phyloP scores from a whole-genome alignment of 192 early-diverging fungal species.

The Piromyces sp. region DNA sequence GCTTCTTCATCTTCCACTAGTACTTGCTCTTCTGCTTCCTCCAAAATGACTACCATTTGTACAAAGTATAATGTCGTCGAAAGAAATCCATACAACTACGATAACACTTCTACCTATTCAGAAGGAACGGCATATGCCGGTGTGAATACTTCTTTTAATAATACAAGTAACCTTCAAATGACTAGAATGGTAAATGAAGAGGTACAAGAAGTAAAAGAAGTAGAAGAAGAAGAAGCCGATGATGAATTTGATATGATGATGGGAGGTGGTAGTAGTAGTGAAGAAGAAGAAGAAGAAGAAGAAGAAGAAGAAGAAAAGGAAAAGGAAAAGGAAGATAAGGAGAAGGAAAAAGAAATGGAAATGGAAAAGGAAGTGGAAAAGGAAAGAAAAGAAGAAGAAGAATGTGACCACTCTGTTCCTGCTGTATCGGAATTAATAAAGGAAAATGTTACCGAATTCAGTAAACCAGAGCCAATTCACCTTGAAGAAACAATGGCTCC shows the following conservation, averaged over 20 bases:
- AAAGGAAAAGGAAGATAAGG: no score
- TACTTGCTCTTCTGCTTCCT: background rate
- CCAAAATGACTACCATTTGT: background rate
- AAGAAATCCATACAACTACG: background rate
- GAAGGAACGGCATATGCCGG: background rate
- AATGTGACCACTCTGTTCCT: no score
- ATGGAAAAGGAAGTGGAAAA: no score
- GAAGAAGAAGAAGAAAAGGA: background rate
- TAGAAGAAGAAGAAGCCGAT: background rate
- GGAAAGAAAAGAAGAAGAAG: no score
- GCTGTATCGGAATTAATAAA: no score
- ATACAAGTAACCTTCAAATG: background rate
- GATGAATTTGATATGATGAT: background rate
- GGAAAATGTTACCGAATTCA: no score
- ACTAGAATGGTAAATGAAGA: background rate
- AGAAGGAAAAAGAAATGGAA: no score
- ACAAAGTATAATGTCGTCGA: background rate
- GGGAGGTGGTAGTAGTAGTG: background rate
- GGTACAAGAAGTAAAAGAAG: background rate
- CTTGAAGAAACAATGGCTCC: no score
- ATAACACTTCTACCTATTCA: background rate
- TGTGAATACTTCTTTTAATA: background rate
- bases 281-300: background rate
- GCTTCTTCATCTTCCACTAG: background rate
- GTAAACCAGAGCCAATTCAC: no score